Base-by-base conservation (phyloP, 805 yeast species). In the Pichia paraexigua region DNA sequence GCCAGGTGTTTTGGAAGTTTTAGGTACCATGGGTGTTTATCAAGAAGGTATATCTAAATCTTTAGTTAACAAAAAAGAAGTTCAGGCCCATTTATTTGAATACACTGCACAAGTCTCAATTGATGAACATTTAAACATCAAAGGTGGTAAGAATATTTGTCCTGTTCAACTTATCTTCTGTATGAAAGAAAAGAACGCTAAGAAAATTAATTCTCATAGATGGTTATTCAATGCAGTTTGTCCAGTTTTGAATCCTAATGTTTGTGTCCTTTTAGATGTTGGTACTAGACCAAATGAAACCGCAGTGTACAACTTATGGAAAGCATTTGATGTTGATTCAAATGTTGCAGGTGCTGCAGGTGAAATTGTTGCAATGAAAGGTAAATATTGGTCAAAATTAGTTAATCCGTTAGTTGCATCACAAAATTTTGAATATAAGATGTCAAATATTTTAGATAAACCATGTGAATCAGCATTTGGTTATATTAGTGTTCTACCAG, bases 341-440 rank as follows among this genome's bases (percentile, higher is more conserved):
- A 91, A 92, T 61, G 96, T 94, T 49, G 99, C 97, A 0, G 99
- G 99, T 56, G 99, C 96, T 1, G 97, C 98, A 15, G 99, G 99
- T 56, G 98, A 94, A 67, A 91, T 94, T 63, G 86, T 86, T 56
- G 89, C 98, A 0, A 85, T 92, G 87, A 90, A 89, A 61, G 99
- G 99, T 43, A 86, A 82, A 60, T 85, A 82, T 28, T 89, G 97
- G 79, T 61, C 71, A 24, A 88, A 91, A 57, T 72, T 94, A 55
- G 66, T 87, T 22, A 92, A 92, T 66, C 98, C 98, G 12, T 71
- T 92, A 43, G 97, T 92, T 45, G 97, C 97, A 0, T 88, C 97
- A 1, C 98, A 92, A 66, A 92, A 92, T 65, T 92, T 92, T 61
- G 98, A 92, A 68, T 92, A 92, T 69, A 92, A 92, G 63, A 88